Percentiles rank a stretch among this genome's conserved stretches.
Conservation (phyloP, 495 filamentous ascomycete species). For the Podospora fimiseda region DNA sequence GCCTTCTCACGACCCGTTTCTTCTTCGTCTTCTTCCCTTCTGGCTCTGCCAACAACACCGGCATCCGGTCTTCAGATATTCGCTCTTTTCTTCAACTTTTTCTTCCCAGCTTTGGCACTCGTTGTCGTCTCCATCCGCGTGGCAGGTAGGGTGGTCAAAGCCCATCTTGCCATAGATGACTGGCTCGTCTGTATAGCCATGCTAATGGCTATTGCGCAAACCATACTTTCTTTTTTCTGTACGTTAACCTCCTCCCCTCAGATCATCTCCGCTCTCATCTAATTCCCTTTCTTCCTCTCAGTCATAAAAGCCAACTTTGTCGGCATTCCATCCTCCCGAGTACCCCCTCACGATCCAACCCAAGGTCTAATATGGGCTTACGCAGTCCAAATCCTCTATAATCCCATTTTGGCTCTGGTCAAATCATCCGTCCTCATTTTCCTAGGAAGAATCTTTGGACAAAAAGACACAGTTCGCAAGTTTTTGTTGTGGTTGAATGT, state of each 20-base stretch:
- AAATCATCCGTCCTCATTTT: slow-evolving; percentile 56
- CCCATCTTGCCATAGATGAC: slow-evolving; percentile 38
- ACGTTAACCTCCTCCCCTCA: slow-evolving; percentile 15
- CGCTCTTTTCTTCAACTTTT: slow-evolving; percentile 41
- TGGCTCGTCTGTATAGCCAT: slow-evolving; percentile 40
- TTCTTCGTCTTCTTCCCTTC: slow-evolving; percentile 14
- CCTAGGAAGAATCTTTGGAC: slow-evolving; percentile 44
- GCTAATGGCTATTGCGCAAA: slow-evolving; percentile 39
- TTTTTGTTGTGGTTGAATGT: slow-evolving; percentile 44
- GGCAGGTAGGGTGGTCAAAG: slow-evolving; percentile 34
- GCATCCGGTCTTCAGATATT: slow-evolving; percentile 33
- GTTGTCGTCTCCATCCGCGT: slow-evolving; percentile 37
- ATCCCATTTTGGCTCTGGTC: slow-evolving; percentile 55
- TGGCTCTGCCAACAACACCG: slow-evolving; percentile 13
- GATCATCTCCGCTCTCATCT: too few species aligned
- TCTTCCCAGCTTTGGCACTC: slow-evolving; percentile 41
- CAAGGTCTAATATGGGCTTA: slow-evolving; percentile 43
- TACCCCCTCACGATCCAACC: slow-evolving; percentile 39
- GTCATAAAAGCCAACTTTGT: slow-evolving; percentile 49
- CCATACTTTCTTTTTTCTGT: slow-evolving; percentile 41
- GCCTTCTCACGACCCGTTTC: too few species aligned
- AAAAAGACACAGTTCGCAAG: slow-evolving; percentile 38
- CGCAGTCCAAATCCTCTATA: slow-evolving; percentile 56
- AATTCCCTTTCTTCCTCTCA: slow-evolving; percentile 14
- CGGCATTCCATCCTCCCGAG: slow-evolving; percentile 41